phyloP scores from a whole-genome alignment of 257 asterid genomes.

The Solanum piurae region DNA sequence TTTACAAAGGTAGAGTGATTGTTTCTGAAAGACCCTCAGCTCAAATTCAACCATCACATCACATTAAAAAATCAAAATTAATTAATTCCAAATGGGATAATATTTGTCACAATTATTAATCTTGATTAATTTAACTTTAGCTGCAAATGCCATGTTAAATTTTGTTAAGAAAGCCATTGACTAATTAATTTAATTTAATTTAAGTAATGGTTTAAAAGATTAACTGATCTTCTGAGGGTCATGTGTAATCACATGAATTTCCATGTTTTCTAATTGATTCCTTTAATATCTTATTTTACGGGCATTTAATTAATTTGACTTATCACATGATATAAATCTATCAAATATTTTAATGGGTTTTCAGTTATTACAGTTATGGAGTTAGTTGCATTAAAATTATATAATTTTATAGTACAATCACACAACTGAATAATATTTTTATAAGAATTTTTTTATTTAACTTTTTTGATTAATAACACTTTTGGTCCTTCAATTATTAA shows the following conservation, averaged over 20 bases:
- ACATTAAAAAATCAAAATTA: background rate
- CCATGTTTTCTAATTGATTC: slow-evolving; percentile 15
- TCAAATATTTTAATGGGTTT: slow-evolving; percentile 9
- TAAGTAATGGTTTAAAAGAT: slow-evolving; percentile 16
- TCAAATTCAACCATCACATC: background rate
- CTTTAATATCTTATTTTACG: background rate
- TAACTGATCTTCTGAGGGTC: slow-evolving; percentile 8
- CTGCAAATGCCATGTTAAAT: slow-evolving; percentile 3
- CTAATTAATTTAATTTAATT: background rate
- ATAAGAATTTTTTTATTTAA: background rate
- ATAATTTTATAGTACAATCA: background rate
- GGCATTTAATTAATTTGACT: background rate
- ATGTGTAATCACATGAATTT: slow-evolving; percentile 44
- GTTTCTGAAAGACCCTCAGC: background rate
- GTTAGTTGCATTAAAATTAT: slow-evolving; percentile 30
- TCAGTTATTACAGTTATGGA: slow-evolving; percentile 50
- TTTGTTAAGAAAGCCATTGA: background rate
- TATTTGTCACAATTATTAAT: background rate
- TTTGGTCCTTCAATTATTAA: background rate
- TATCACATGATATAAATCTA: background rate
- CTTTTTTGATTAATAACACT: background rate
- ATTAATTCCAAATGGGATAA: background rate
- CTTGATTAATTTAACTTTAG: background rate
- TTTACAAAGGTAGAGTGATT: too few species aligned
- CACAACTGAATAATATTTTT: background rate